Evolutionary conservation across 345 rosid species (phyloP).

Genomic region (Aurinia saxatilis): DNA sequence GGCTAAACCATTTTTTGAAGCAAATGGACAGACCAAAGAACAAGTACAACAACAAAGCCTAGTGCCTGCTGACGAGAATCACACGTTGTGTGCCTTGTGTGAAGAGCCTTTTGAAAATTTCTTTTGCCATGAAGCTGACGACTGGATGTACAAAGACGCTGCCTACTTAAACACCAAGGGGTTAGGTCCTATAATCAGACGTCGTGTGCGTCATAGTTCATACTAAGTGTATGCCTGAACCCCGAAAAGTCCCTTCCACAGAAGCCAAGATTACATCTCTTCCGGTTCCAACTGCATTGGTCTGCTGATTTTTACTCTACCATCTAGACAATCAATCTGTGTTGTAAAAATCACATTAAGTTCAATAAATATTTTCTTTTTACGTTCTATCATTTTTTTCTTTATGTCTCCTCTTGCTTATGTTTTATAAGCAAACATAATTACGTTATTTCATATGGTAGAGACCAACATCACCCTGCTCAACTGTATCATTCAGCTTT

Average conservation of each 20-base stretch:
- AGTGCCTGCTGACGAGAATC: conserved; percentile 27
- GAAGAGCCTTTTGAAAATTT: conserved; percentile 38
- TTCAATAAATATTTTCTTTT: conserved; percentile 5
- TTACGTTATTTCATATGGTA: not conserved
- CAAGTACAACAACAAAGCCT: not conserved
- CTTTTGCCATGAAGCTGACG: conserved; percentile 38
- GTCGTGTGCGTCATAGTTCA: too few species aligned
- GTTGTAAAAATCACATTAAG: not conserved
- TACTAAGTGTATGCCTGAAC: conserved; percentile 54
- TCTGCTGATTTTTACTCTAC: conserved; percentile 5
- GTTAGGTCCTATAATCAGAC: conserved; percentile 56
- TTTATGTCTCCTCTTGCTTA: not conserved
- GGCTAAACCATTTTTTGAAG: not conserved
- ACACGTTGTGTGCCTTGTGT: conserved; percentile 32
- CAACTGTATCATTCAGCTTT: not conserved
- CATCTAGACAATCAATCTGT: too few species aligned
- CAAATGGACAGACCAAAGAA: not conserved
- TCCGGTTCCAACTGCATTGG: not conserved
- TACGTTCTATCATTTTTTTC: too few species aligned
- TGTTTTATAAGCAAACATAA: not conserved
- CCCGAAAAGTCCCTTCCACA: not conserved
- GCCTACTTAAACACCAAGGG: conserved; percentile 4
- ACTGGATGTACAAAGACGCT: conserved; percentile 43
- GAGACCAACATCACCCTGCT: not conserved
- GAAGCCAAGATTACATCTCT: not conserved